Base-by-base conservation (phyloP, 208 protist species). In the Trypanosoma boissoni region DNA sequence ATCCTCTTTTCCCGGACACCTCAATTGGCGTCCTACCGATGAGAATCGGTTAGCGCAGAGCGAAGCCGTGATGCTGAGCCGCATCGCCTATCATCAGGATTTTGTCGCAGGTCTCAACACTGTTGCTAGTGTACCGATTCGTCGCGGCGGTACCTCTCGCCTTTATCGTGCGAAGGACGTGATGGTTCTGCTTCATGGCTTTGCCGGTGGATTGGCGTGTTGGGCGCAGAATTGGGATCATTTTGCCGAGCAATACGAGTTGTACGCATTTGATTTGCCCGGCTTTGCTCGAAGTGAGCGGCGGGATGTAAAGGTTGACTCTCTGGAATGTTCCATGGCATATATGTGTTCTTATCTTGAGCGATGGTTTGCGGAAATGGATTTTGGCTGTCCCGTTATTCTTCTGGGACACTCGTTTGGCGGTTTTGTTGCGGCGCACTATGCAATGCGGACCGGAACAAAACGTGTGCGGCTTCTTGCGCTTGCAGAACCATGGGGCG, bases 211-310 rank as follows among this genome's bases (percentile, higher is more conserved):
- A 5, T 41, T 76, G 18, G 82, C 66, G 16, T 64, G 66, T n/a
- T 89, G 82, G 82, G 78, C 77, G 8, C 74, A 80, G 42, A 89
- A 76, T 64, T 86, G 78, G 78, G 46, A 62, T 20, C 76, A 63
- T 49, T 64, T 89, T n/a, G 62, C 64, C 31, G 48, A 58, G 43
- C 61, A 58, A 28, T 83, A 75, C 58, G 57, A 64, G 0, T 58
- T 85, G n/a, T 79, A 82, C 46, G 78, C 74, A 23, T 50, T 89
- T 10, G 82, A 89, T 43, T 37, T 89, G 1, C 80, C 80, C 4
- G 76, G 80, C 12, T 88, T 83, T 43, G 80, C 72, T 10, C 68
- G 74, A 23, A 88, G 80, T 55, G 71, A 70, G 41, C 72, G 76
- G 0, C 70, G 55, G 0, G 20, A 48, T 20, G 50, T 59, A 3